Evolutionary conservation across 2,329 filamentous ascomycete genomes (phyloP), one percentile per base, ranked within the genome.

Genomic region (Venturia asperata): DNA sequence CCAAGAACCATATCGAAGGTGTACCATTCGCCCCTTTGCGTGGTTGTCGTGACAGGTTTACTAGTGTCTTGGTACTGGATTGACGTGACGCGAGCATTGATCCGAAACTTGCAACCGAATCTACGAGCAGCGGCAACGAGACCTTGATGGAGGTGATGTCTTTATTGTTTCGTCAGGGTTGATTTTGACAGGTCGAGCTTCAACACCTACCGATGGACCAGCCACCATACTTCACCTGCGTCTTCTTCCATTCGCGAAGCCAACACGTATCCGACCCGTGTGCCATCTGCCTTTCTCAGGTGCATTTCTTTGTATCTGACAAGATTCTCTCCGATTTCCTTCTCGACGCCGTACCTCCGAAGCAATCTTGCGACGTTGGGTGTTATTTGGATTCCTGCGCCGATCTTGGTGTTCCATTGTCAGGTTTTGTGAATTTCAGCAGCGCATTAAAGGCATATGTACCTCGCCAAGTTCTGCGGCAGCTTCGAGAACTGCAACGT

Each of bases 341-440:
- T 73, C 67, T 73, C 60, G n/a, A 84, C 72, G 0, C 82, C 82
- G 11, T 43, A 64, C 15, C 27, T 13, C 5, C n/a, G 42, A 3
- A 83, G 73, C 0, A 83, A 73, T 3, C 78, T 77, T 27, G 79
- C 75, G 3, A 76, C 74, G 68, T 83, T 81, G 41, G 78, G 78
- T 24, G 82, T 71, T 55, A 82, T 76, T 69, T 82, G 81, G 43
- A 84, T 82, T 2, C 79, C 81, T 15, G 82, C 81, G 1, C 80
- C 79, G 13, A 78, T 77, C 43, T 83, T 5, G 37, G 37, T 39
- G 5, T 39, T 39, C 37, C 37, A 39, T 39, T 39, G 37, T 39
- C 37, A 39, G 37, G 6, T 39, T 11, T 6, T 39, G 37, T n/a
- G 11, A 5, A 39, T 39, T 6, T 11, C 6, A 39, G 11, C 5